Evolutionary conservation across 345 rosid species (phyloP).

Genomic region (Euclidium syriacum): DNA sequence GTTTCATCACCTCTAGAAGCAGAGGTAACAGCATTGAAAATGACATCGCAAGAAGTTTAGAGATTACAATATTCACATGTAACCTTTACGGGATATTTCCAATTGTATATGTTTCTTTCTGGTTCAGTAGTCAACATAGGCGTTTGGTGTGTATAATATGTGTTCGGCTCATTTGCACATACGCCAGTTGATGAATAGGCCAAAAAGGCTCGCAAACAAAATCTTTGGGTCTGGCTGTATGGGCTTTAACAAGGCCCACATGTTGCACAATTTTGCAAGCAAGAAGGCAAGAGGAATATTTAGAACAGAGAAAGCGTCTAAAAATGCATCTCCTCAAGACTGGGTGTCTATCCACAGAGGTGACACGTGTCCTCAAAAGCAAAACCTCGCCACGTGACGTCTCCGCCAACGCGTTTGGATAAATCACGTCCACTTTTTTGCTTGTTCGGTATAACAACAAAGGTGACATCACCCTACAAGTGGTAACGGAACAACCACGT

Average conservation of each 20-base stretch:
- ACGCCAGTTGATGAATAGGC: too few species aligned
- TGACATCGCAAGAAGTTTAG: too few species aligned
- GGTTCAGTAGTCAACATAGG: too few species aligned
- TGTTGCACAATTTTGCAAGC: background rate
- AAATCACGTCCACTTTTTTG: conserved; percentile 22
- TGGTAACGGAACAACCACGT: conserved; percentile 28
- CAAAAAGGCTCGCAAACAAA: too few species aligned
- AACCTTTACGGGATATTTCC: too few species aligned
- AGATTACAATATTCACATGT: too few species aligned
- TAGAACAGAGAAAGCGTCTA: conserved; percentile 20
- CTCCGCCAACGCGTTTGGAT: conserved; percentile 32
- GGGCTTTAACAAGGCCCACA: conserved; percentile 17
- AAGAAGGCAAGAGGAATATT: background rate
- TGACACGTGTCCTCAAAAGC: conserved; percentile 22
- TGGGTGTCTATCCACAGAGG: background rate
- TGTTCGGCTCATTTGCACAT: too few species aligned
- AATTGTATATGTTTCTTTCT: too few species aligned
- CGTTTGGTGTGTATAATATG: too few species aligned
- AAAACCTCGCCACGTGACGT: conserved; percentile 30
- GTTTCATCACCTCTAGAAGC: too few species aligned
- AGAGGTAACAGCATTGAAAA: too few species aligned
- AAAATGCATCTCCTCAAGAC: background rate
- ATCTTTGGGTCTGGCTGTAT: too few species aligned
- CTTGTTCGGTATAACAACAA: conserved; percentile 28
- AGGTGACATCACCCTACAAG: conserved; percentile 23